Evolutionary conservation across 2,329 filamentous ascomycete species (phyloP), one percentile per base, ranked within the genome.

Genomic region (Talaromyces amestolkiae): DNA sequence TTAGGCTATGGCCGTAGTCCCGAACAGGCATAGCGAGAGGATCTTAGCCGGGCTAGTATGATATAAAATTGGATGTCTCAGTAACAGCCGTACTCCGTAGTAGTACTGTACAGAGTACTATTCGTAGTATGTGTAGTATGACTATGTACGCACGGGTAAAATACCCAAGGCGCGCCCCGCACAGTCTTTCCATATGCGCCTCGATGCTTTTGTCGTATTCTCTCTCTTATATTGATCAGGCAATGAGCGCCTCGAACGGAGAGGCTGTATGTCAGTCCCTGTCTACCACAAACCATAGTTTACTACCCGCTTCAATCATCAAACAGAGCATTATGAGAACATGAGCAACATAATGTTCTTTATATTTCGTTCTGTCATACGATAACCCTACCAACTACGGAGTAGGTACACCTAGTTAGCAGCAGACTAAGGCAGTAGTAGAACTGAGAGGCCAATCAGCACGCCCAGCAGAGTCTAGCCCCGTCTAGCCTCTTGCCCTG

Each of bases 401-500:
- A 5, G 27, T 31, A 31, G 27, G 27, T 31, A 31, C 27, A 31
- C 5, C 27, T 7, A 31, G 27, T 31, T 31, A 31, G 27, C 27
- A 56, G 9, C 51, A 33, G 9, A 56, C 53, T 24, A 39, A 35
- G 35, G 27, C 13, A 41, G 31, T 56, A 56, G 53, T 56, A 37
- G 8, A 31, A 31, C 27, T 45, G 56, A 33, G 8, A 9, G 35
- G 9, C 56, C 56, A 59, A 59, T 59, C 27, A 59, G 56, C 56
- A 33, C 2, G 1, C 3, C 15, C 56, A 41, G 61, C 49, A 22
- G 37, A 33, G 61, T 51, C 49, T 45, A 35, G 61, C 49, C 49
- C 61, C 51, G 51, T 63, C 61, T 47, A 63, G 61, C 51, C 61
- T 58, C 51, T 24, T n/a, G 31, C 60, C 35, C 37, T 54, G 47